Evolutionary conservation across 2,329 filamentous ascomycete species (phyloP).

Genomic region (Fusarium irregulare): DNA sequence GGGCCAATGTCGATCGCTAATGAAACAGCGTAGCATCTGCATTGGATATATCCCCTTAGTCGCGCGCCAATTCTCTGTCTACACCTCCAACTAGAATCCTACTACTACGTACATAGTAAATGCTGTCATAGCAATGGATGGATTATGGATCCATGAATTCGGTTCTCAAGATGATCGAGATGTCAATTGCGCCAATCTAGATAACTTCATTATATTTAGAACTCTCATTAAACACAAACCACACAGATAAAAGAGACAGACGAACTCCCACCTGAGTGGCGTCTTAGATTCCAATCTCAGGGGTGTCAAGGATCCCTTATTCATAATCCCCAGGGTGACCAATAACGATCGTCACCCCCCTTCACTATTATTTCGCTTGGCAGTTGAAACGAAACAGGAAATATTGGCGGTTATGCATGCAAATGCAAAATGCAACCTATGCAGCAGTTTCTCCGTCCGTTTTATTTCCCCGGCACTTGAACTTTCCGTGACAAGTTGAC

Average conservation of each 20-base stretch:
- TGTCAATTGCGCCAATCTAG: not conserved
- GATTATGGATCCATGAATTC: conserved; percentile 19
- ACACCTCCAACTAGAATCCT: not conserved
- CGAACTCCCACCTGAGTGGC: conserved; percentile 8
- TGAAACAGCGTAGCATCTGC: conserved; percentile 24
- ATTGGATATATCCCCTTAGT: conserved; percentile 3
- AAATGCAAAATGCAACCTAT: not conserved
- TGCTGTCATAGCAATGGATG: conserved; percentile 5
- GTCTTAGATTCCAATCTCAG: conserved; percentile 4
- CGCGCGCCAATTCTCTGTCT: conserved; percentile 6
- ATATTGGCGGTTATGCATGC: conserved; percentile 21
- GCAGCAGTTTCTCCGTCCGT: conserved; percentile 22
- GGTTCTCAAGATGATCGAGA: not conserved
- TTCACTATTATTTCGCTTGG: conserved; percentile 11
- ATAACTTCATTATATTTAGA: conserved; percentile 5
- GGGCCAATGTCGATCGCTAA: conserved; percentile 31
- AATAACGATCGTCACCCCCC: conserved; percentile 29
- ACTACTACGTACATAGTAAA: not conserved
- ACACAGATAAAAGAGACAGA: not conserved
- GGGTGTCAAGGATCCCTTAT: conserved; percentile 18
- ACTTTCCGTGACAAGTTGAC: conserved; percentile 6
- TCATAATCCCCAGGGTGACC: not conserved
- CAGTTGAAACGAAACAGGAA: conserved; percentile 36
- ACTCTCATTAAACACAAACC: not conserved
- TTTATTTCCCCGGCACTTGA: conserved; percentile 25